phyloP scores from a whole-genome alignment of 139 green algal species.

The Nannochloris sp. region DNA sequence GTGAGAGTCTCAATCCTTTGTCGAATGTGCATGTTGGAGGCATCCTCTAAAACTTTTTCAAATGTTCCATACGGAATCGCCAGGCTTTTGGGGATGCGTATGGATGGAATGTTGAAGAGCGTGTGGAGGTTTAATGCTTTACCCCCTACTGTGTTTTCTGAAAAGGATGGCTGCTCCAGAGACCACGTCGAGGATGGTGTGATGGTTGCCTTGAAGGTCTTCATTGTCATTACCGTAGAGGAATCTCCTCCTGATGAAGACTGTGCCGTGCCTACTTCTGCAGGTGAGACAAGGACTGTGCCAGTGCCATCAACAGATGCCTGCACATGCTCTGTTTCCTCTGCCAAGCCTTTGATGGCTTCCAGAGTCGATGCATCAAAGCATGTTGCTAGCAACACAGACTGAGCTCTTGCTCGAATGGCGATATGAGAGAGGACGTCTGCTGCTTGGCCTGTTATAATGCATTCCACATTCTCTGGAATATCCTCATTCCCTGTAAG shows the following conservation, averaged over 20 bases:
- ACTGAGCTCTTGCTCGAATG: conserved; percentile 68
- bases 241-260: neutral
- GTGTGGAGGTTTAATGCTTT: conserved; percentile 66
- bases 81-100: conserved; percentile 43
- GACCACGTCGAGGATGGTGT: conserved; percentile 19
- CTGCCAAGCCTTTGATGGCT: conserved; percentile 1
- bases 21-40: conserved; percentile 33
- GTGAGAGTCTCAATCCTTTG: conserved; percentile 22
- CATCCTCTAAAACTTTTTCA: conserved; percentile 53
- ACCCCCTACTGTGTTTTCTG: conserved; percentile 50
- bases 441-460: conserved; percentile 59
- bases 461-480: conserved; percentile 51
- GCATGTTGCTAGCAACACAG: conserved; percentile 74
- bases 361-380: conserved; percentile 48
- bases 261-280: neutral
- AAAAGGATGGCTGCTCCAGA: conserved; percentile 45
- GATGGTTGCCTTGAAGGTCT: neutral
- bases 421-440: conserved; percentile 85
- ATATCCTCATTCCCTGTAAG: conserved; percentile 88
- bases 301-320: conserved; percentile 16
- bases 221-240: neutral
- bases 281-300: neutral
- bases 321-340: conserved; percentile 7
- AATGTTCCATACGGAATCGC: conserved; percentile 80
- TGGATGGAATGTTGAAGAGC: conserved; percentile 35